phyloP scores from a whole-genome alignment of 306 rosid species.

The Purshia tridentata region DNA sequence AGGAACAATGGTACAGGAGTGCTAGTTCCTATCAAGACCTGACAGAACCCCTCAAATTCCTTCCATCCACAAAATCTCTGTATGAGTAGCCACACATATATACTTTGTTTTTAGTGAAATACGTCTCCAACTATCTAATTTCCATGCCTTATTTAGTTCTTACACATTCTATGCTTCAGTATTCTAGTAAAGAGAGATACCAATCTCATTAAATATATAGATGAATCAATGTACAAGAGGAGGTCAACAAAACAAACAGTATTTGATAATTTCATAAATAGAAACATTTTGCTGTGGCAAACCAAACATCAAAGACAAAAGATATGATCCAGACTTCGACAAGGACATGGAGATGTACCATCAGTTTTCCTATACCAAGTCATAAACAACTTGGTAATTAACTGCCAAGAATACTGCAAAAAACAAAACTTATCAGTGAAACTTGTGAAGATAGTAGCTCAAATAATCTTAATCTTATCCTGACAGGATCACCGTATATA shows the following conservation, averaged over 20 bases:
- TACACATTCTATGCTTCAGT: slow-evolving; percentile 10
- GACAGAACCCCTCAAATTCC: slow-evolving; percentile 1
- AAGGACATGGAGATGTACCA: background rate
- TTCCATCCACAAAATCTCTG: slow-evolving; percentile 4
- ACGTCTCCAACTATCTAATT: slow-evolving; percentile 3
- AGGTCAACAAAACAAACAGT: background rate
- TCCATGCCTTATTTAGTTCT: background rate
- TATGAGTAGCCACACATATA: background rate
- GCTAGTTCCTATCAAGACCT: background rate
- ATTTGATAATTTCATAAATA: background rate
- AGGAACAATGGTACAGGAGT: background rate
- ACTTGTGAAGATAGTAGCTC: background rate
- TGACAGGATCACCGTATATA: too few species aligned
- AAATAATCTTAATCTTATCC: background rate
- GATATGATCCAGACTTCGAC: background rate
- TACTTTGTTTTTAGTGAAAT: background rate
- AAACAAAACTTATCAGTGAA: background rate
- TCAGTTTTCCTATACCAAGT: background rate
- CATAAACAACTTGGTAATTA: background rate
- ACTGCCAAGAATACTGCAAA: background rate
- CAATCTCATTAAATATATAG: background rate
- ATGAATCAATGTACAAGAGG: background rate
- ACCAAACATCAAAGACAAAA: background rate
- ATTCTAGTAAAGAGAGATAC: background rate
- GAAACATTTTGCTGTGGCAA: slow-evolving; percentile 8